Percentiles rank a stretch among this genome's conserved stretches.
Conservation (phyloP, 495 filamentous ascomycete species). For the Chaetomium cochliodes region DNA sequence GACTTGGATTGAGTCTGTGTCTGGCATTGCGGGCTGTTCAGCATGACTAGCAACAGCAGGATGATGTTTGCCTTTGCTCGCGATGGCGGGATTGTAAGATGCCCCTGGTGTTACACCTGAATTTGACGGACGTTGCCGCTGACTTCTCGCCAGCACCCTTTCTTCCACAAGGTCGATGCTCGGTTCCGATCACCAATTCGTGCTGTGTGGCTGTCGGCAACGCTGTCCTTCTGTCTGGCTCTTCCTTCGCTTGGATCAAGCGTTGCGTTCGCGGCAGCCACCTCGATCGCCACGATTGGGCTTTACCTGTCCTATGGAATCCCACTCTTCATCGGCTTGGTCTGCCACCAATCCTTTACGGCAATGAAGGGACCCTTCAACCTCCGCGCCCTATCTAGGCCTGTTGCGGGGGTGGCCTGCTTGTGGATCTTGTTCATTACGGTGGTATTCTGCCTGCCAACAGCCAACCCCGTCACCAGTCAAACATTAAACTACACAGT, state of each 20-base stretch:
- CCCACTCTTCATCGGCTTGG: constrained; percentile 58
- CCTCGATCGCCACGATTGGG: constrained; percentile 66
- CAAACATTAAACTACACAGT: constrained; percentile 63
- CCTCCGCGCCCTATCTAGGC: constrained; percentile 53
- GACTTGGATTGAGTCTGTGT: constrained; percentile 45
- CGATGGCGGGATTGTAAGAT: constrained; percentile 50
- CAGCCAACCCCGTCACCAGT: constrained; percentile 56
- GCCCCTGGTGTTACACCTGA: background rate
- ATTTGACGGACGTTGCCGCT: background rate
- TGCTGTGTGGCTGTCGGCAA: constrained; percentile 60
- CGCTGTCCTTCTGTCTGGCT: constrained; percentile 59
- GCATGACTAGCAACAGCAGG: constrained; percentile 58
- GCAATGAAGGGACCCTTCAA: constrained; percentile 59
- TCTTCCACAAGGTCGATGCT: constrained; percentile 58
- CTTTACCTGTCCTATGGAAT: constrained; percentile 65
- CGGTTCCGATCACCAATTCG: constrained; percentile 55
- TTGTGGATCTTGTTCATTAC: constrained; percentile 59
- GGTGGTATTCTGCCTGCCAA: constrained; percentile 62
- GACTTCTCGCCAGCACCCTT: constrained; percentile 31
- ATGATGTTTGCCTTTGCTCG: constrained; percentile 65
- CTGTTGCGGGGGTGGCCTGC: constrained; percentile 52
- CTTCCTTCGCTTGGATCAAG: constrained; percentile 59
- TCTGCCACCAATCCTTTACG: constrained; percentile 44
- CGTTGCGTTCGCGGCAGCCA: constrained; percentile 63
- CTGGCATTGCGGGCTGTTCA: constrained; percentile 61